Evolutionary conservation across 176 grass and related monocot species (phyloP), one percentile per base, ranked within the genome.

Genomic region (Musa itinerans): DNA sequence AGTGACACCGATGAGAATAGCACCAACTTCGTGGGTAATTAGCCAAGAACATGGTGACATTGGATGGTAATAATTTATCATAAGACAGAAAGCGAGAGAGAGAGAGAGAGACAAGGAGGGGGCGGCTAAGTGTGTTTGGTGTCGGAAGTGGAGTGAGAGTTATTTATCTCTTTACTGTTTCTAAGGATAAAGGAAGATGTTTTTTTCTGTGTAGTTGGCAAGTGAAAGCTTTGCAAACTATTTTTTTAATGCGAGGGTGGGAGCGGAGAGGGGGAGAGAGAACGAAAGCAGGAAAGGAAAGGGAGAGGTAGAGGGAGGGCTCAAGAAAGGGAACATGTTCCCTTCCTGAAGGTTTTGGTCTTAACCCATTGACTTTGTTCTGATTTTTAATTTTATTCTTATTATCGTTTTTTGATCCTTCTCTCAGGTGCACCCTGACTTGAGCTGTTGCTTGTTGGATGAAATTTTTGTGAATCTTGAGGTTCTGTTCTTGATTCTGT

Each of bases 331-430:
- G 5, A 16, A 57, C 77, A 79, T 70, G 65, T 70, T 70, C 77
- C 77, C 49, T 70, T 80, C 64, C 50, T 76, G 43, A 80, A 63
- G 79, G 82, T 77, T 76, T 65, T 59, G 43, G 63, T 72, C 62
- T 25, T 62, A 51, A 20, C 7, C 9, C 24, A 49, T 53, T 65
- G 48, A 70, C 48, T 50, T 52, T 49, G 48, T 51, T 69, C 34
- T 43, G 34, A 5, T 43, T 20, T 10, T 43, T 43, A 10, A 49
- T 43, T 69, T 69, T 50, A 49, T 7, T 19, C 13, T 19, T 14
- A 9, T 19, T 2, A 9, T n/a, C 29, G 2, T 9, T 19, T 70
- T 50, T 20, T 50, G 1, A 17, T 50, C 25, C 68, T 2, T 70
- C 17, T 52, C 0, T 21, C 63, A 50, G 17, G 29, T 51, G 34